phyloP scores from a whole-genome alignment of 108 stramenopile species.

The Cyclotella baltica region DNA sequence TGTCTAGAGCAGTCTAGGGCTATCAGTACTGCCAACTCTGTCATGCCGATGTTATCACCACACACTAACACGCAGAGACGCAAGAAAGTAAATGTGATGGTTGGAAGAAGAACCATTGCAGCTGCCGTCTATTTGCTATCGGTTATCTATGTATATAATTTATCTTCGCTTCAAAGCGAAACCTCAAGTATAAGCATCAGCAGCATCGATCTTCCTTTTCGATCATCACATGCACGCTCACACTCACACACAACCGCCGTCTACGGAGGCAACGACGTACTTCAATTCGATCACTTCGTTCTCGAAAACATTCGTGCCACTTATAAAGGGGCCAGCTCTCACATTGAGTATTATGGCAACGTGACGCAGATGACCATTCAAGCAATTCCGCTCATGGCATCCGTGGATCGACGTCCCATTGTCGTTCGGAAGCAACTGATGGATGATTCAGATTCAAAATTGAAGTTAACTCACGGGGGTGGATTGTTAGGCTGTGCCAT shows the following conservation, averaged over 20 bases:
- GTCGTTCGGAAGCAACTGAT: slow-evolving; percentile 27
- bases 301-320: slow-evolving; percentile 24
- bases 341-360: not conserved
- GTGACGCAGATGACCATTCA: not conserved
- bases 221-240: not conserved
- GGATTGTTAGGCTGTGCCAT: slow-evolving; percentile 21
- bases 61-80: too few species aligned
- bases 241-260: not conserved
- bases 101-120: too few species aligned
- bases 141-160: too few species aligned
- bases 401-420: slow-evolving; percentile 33
- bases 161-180: too few species aligned
- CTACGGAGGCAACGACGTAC: slow-evolving; percentile 17
- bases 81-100: too few species aligned
- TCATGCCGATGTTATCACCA: too few species aligned
- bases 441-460: not conserved
- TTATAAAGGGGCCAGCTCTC: slow-evolving; percentile 20
- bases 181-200: not conserved
- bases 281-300: slow-evolving; percentile 19
- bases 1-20: too few species aligned
- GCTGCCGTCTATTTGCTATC: too few species aligned
- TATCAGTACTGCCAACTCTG: too few species aligned
- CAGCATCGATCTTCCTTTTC: too few species aligned
- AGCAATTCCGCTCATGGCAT: slow-evolving; percentile 5
- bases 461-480: not conserved